Base-by-base conservation (phyloP, 2,329 filamentous ascomycete genomes). In the Drechslerella dactyloides region DNA sequence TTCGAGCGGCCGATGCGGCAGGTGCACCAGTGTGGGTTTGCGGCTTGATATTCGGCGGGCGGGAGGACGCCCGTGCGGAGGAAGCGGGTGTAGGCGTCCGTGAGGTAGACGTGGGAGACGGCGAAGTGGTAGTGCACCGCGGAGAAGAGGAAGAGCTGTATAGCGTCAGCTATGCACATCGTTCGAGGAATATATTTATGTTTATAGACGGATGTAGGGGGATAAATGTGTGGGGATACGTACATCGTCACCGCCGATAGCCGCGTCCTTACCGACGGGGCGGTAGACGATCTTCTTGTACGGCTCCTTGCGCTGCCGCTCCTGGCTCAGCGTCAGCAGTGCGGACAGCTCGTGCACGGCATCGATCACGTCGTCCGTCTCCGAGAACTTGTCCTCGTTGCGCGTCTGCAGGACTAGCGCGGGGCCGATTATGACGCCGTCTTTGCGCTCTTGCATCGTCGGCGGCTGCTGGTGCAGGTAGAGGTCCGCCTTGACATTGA, bases 111-210 rank as follows among this genome's bases (percentile, higher is more conserved):
- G 42, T 75, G 74, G 17, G 75, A 74, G 55, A 77, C 70, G 4
- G 75, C 73, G 35, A 77, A 51, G 51, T 77, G 76, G 46, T 75
- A 72, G 62, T 77, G 75, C 40, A 76, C 69, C 19, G 63, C 59
- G 48, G 75, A 76, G 24, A 77, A 57, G 30, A 77, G 64, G 46
- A 75, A 77, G 21, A 76, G 69, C 75, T 75, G 17, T 54, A 15
- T 19, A n/a, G n/a, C 11, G 19, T 15, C 3, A 52, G 6, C 6
- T 7, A 19, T 50, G n/a, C n/a, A n/a, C n/a, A n/a, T n/a, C n/a
- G n/a, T n/a, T n/a, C n/a, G n/a, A n/a, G n/a, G n/a, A n/a, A n/a
- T 52, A 3, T 52, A 7, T 52, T 52, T n/a, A 7, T 52, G 3
- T 52, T 52, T 52, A 7, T 23, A 5, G 13, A 11, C 15, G 51